Evolutionary conservation across 169 alveolate genomes (phyloP).

Genomic region (Babesia ovata): DNA sequence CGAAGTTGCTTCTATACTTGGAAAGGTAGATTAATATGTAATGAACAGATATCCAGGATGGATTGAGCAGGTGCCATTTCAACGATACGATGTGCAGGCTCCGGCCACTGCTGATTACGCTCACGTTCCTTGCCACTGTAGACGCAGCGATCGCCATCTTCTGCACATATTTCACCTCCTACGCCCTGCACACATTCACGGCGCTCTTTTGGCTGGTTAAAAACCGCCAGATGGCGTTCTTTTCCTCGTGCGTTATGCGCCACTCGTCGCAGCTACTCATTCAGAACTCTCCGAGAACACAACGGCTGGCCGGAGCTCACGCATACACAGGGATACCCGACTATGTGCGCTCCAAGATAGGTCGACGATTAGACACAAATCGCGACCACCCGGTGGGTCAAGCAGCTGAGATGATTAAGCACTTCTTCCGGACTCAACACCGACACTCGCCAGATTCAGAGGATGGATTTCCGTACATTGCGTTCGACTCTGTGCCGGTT

Average conservation of each 20-base stretch:
- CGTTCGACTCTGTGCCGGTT: constrained; percentile 45
- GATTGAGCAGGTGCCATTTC: too few species aligned
- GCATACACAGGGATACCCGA: constrained; percentile 28
- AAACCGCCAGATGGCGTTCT: not conserved
- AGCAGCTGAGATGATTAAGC: constrained; percentile 35
- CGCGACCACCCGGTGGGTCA: constrained; percentile 48
- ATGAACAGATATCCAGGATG: too few species aligned
- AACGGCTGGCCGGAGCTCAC: not conserved
- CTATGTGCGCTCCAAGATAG: constrained; percentile 39
- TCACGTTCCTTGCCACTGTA: constrained; percentile 1
- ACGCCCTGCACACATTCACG: not conserved
- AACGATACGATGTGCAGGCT: constrained; percentile 25
- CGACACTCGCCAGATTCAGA: too few species aligned
- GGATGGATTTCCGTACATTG: not conserved
- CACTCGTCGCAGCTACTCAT: constrained; percentile 1
- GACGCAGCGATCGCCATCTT: constrained; percentile 25
- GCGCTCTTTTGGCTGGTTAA: not conserved
- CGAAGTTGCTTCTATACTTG: not conserved
- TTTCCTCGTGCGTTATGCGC: not conserved
- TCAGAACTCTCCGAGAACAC: not conserved
- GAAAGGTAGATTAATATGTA: too few species aligned
- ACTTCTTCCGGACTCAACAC: constrained; percentile 11
- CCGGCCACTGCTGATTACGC: constrained; percentile 49
- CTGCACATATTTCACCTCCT: not conserved
- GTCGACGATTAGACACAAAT: constrained; percentile 45